Evolutionary conservation across 176 grass and related monocot genomes (phyloP).

Genomic region (Coix lacrymajobi): DNA sequence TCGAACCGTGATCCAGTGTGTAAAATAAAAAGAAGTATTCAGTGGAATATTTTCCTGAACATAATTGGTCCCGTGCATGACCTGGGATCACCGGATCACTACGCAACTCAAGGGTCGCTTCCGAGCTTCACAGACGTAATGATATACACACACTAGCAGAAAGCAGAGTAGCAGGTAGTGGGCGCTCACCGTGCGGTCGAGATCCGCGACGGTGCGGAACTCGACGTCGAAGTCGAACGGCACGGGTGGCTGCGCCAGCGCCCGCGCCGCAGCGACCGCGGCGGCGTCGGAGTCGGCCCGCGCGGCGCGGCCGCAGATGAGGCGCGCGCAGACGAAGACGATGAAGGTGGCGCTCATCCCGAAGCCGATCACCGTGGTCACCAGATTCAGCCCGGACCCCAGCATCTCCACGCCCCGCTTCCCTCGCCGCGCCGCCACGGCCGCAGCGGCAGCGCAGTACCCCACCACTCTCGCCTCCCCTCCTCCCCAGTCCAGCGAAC

Average conservation of each 20-base stretch:
- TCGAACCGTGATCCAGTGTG: background rate
- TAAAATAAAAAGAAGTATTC: background rate
- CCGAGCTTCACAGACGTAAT: background rate
- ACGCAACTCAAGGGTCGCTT: background rate
- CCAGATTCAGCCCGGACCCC: constrained; percentile 84
- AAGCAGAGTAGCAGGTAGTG: background rate
- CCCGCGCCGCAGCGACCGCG: constrained; percentile 23
- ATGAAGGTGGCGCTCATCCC: constrained; percentile 97
- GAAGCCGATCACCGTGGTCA: constrained; percentile 94
- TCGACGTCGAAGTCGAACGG: constrained; percentile 70
- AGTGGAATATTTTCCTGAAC: background rate
- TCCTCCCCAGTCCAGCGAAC: background rate
- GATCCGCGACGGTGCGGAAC: constrained; percentile 57
- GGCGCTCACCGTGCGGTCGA: constrained; percentile 50
- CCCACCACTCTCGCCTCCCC: background rate
- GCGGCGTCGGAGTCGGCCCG: constrained; percentile 31
- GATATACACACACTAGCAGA: background rate
- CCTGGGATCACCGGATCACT: background rate
- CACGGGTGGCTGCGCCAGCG: constrained; percentile 24
- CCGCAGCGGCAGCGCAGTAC: background rate
- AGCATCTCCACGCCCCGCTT: constrained; percentile 46
- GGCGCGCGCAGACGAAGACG: constrained; percentile 86
- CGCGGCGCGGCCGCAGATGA: constrained; percentile 72
- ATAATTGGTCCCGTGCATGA: background rate
- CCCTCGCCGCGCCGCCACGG: background rate